These are phyloP conservation scores for Allium cepa DNA, from an alignment of 106 monocot species.

Conservation along the genomic window DNA sequence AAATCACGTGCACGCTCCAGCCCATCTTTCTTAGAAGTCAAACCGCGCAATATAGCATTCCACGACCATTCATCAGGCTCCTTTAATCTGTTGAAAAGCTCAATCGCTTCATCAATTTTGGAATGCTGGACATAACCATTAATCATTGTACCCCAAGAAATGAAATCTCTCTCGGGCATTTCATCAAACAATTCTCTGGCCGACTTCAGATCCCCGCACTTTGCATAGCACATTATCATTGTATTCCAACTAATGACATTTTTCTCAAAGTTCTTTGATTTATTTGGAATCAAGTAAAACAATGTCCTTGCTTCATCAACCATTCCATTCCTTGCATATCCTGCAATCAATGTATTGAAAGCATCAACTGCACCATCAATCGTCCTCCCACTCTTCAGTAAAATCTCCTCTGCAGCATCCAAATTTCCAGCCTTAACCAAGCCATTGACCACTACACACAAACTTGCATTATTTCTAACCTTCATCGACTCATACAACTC, in stretches of 20 bases:
- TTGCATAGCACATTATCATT: conserved; percentile 84
- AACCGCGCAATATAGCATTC: conserved; percentile 69
- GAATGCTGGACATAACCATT: conserved; percentile 33
- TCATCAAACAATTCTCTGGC: conserved; percentile 65
- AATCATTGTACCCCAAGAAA: conserved; percentile 96
- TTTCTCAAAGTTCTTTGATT: conserved; percentile 13
- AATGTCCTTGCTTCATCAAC: conserved; percentile 34
- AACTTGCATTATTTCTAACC: conserved; percentile 23
- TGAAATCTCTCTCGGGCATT: conserved; percentile 53
- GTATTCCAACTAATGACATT: conserved; percentile 83
- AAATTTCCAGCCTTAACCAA: conserved; percentile 40
- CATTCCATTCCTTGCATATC: conserved; percentile 46
- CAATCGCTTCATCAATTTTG: conserved; percentile 44
- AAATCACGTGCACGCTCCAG: conserved; percentile 29
- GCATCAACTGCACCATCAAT: conserved; percentile 25
- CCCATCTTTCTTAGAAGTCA: conserved; percentile 35
- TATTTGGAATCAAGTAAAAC: not conserved
- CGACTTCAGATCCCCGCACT: conserved; percentile 39
- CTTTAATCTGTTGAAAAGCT: conserved; percentile 40
- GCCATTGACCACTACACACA: conserved; percentile 51
- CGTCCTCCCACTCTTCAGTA: conserved; percentile 12
- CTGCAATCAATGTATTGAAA: conserved; percentile 46
- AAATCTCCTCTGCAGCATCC: conserved; percentile 39
- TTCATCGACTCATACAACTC: conserved; percentile 67
- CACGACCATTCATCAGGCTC: conserved; percentile 53